Evolutionary conservation across 1,284 basidiomycete genomes (phyloP).

Genomic region (Vanrija sp.): DNA sequence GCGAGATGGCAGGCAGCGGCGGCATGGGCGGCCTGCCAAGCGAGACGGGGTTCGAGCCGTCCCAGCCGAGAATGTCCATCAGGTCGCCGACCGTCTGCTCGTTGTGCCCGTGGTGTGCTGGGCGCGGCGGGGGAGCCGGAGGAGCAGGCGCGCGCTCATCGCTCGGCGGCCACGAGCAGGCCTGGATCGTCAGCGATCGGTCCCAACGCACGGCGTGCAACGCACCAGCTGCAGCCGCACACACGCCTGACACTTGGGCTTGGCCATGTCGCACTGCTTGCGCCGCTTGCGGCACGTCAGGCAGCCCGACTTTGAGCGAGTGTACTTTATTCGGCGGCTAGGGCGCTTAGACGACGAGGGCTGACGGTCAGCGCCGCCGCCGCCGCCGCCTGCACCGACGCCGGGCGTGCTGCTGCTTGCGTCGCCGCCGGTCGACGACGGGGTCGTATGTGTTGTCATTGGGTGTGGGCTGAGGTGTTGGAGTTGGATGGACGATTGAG

Average conservation of each 20-base stretch:
- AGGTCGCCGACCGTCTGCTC: conserved; percentile 14
- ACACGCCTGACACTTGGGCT: conserved; percentile 24
- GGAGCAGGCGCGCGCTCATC: background rate
- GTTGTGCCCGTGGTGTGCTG: background rate
- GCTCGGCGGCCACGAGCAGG: conserved; percentile 26
- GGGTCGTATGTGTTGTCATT: too few relatives aligned
- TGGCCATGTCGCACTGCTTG: conserved; percentile 30
- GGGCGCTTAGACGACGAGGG: too few relatives aligned
- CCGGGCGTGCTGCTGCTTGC: too few relatives aligned
- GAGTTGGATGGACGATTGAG: too few relatives aligned
- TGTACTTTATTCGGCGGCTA: conserved; percentile 15
- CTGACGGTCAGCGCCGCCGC: too few relatives aligned
- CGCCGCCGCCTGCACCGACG: too few relatives aligned
- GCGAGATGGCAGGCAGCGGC: background rate
- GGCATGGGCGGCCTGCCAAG: background rate
- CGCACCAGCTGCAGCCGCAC: conserved; percentile 22
- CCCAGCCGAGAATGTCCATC: conserved; percentile 13
- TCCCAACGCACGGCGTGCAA: too few relatives aligned
- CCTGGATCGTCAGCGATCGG: conserved; percentile 3
- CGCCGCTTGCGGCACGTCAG: conserved; percentile 27
- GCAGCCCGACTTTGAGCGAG: conserved; percentile 20
- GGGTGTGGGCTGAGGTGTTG: too few relatives aligned
- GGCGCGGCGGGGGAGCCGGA: conserved; percentile 1
- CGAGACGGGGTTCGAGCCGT: background rate
- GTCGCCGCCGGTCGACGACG: too few relatives aligned